Base-by-base conservation (phyloP, 2,329 filamentous ascomycete species). In the Claviceps sorghi region DNA sequence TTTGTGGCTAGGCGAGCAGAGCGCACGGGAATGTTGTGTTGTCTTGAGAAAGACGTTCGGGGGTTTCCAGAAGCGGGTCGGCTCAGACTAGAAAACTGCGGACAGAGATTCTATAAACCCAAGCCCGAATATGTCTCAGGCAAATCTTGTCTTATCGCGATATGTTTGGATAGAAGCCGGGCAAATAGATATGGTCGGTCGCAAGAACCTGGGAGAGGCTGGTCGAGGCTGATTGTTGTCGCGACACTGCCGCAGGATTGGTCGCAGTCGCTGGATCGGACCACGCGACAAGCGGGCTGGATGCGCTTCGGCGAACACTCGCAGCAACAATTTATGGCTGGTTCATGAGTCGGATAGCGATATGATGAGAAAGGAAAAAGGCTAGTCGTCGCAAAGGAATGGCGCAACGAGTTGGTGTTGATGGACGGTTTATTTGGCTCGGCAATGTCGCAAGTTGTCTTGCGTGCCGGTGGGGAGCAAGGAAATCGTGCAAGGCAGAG, bases 31-130 rank as follows among this genome's bases (percentile, higher is more conserved):
- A 43, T 43, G 19, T 26, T 29, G 5, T 13, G 26, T 26, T 40
- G 26, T 49, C 48, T 49, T 11, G 38, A 29, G 53, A 52, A 54
- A 53, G 45, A 48, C 48, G 52, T 52, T 45, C 49, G 51, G 51
- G 42, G 51, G 48, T 17, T 17, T 59, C 56, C 56, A 43, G 34
- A 47, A 48, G 48, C 42, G 17, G 26, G 21, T 40, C 47, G 48
- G 43, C 54, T 41, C 46, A 30, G 22, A 41, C 48, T 36, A 32
- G 47, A 38, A 32, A 46, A 53, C 45, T 4, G 7, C 29, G 47
- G 30, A 40, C n/a, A 38, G 11, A 41, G 30, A 34, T 47, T 50
- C 30, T 43, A 41, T 34, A 41, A 38, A 40, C 44, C 26, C 43
- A 50, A 40, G 9, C 29, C 21, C n/a, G 1, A 17, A 38, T 34